Conservation (phyloP, 768 basidiomycete species). For the Boletellus ananas region DNA sequence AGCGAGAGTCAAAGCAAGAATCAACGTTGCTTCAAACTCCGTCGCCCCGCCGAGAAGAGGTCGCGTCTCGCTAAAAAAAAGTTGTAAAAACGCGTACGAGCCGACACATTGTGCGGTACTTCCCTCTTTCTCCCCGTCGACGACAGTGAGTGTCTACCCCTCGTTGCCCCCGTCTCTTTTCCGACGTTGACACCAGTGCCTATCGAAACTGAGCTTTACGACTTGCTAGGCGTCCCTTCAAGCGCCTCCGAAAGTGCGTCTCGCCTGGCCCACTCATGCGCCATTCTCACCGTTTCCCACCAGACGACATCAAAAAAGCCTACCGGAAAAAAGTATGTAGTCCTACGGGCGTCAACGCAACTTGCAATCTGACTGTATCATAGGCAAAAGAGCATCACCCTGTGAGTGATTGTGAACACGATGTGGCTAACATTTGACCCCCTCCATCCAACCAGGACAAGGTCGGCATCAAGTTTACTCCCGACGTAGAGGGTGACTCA, state of each 20-base stretch:
- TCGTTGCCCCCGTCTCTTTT: not conserved
- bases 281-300: constrained; percentile 10
- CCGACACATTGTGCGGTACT: not conserved
- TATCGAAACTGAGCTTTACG: constrained; percentile 79
- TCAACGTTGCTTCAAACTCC: constrained; percentile 30
- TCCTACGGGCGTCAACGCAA: constrained; percentile 1
- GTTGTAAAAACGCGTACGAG: constrained; percentile 23
- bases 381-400: constrained; percentile 89
- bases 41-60: constrained; percentile 24
- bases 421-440: not conserved
- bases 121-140: constrained; percentile 5
- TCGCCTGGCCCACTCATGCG: not conserved
- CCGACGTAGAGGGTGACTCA: not conserved
- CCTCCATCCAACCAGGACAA: constrained; percentile 54
- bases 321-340: constrained; percentile 82
- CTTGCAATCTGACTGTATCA: constrained; percentile 14
- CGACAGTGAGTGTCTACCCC: constrained; percentile 26
- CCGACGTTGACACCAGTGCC: constrained; percentile 46
- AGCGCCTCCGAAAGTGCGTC: constrained; percentile 66
- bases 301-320: constrained; percentile 89
- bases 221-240: constrained; percentile 71
- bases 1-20: not conserved
- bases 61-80: constrained; percentile 17
- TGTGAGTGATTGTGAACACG: constrained; percentile 40
- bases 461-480: constrained; percentile 33